Evolutionary conservation across 768 basidiomycete genomes (phyloP).

Genomic region (Fomitopsis serialis): DNA sequence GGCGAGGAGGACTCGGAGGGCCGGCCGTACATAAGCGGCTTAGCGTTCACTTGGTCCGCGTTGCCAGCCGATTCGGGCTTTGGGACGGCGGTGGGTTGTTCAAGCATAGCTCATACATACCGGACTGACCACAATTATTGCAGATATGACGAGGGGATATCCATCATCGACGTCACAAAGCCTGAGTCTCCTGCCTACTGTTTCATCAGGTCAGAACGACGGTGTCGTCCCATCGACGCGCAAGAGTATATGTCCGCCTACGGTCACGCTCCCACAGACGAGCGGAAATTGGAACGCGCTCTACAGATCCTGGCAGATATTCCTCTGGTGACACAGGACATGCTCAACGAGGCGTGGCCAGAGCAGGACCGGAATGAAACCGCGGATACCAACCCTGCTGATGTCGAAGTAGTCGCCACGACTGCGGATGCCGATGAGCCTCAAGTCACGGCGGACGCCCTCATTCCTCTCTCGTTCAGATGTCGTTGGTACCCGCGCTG

Average conservation of each 20-base stretch:
- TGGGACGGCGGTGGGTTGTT: slow-evolving; percentile 20
- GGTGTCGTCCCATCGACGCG: not conserved
- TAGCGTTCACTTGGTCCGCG: slow-evolving; percentile 10
- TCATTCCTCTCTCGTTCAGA: slow-evolving; percentile 22
- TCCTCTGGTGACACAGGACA: not conserved
- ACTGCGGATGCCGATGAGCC: not conserved
- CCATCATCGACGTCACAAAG: not conserved
- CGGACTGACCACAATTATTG: not conserved
- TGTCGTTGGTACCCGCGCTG: slow-evolving; percentile 24
- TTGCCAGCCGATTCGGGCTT: slow-evolving; percentile 21
- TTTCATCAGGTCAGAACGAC: not conserved
- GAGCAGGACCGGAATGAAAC: too few species aligned
- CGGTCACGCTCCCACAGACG: too few species aligned
- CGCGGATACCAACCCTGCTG: too few species aligned
- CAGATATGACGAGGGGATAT: not conserved
- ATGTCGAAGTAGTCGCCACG: too few species aligned
- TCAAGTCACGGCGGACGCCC: not conserved
- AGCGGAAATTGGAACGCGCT: too few species aligned
- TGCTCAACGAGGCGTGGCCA: not conserved
- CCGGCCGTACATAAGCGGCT: slow-evolving; percentile 11
- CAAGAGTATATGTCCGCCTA: not conserved
- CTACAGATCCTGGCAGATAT: not conserved
- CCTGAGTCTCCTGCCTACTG: not conserved
- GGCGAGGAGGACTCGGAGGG: not conserved
- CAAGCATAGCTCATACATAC: not conserved